A percentile compares a stretch with the other conserved stretches of the same genome.
These are phyloP conservation scores for Populus hybrid DNA, from an alignment of 441 rosid species.

Conservation along the genomic window DNA sequence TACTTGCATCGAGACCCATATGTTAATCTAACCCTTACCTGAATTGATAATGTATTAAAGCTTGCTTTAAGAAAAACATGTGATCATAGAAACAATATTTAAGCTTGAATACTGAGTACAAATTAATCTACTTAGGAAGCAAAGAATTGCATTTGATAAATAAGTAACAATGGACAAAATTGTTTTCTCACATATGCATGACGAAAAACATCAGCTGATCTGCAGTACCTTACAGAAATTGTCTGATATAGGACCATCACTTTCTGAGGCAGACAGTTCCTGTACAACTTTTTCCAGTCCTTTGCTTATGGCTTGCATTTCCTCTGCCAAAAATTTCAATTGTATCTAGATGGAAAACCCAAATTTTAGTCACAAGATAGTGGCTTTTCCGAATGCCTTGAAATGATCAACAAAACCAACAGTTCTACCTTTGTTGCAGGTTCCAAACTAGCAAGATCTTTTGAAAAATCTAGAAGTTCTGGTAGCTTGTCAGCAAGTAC, in stretches of 20 bases:
- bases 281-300: slow-evolving; percentile 87
- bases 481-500: slow-evolving; percentile 87
- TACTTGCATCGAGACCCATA: neutral
- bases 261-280: slow-evolving; percentile 79
- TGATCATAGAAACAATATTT: neutral
- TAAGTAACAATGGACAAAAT: neutral
- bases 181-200: neutral
- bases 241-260: slow-evolving; percentile 78
- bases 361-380: slow-evolving; percentile 22
- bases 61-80: neutral
- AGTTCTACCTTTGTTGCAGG: slow-evolving; percentile 70
- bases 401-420: slow-evolving; percentile 8
- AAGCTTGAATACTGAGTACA: neutral
- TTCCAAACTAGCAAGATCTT: slow-evolving; percentile 69
- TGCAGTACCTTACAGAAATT: slow-evolving; percentile 62
- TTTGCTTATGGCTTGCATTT: slow-evolving; percentile 95
- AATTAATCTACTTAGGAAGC: neutral
- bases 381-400: neutral
- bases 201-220: neutral
- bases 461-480: slow-evolving; percentile 80
- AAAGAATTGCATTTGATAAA: neutral
- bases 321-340: slow-evolving; percentile 89
- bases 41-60: neutral
- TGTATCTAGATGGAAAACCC: slow-evolving; percentile 58
- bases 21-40: neutral